These are phyloP conservation scores for Cladosporium sp. DNA, from an alignment of 2,329 filamentous ascomycete genomes.

Conservation along the genomic window DNA sequence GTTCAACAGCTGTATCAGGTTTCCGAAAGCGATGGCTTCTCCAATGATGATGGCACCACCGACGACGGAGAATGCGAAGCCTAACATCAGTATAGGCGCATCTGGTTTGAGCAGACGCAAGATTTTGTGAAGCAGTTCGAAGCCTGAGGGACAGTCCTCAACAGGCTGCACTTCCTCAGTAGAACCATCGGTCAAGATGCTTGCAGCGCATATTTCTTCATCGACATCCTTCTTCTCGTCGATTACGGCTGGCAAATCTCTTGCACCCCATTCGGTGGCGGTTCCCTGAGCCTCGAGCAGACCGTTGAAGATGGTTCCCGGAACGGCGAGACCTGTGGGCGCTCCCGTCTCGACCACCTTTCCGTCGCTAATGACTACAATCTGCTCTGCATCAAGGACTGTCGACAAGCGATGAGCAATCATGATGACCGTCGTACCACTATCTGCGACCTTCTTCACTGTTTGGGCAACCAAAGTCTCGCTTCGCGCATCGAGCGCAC, in stretches of 20 bases:
- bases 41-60: constrained; percentile 54
- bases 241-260: neutral
- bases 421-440: constrained; percentile 60
- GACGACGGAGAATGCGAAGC: constrained; percentile 41
- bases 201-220: constrained; percentile 1
- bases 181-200: neutral
- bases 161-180: neutral
- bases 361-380: constrained; percentile 69
- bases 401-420: constrained; percentile 75
- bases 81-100: constrained; percentile 36
- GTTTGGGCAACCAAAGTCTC: constrained; percentile 42
- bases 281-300: constrained; percentile 23
- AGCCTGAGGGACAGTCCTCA: constrained; percentile 2
- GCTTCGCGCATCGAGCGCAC: constrained; percentile 42
- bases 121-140: constrained; percentile 5
- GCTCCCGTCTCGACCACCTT: constrained; percentile 59
- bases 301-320: constrained; percentile 24
- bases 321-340: constrained; percentile 53
- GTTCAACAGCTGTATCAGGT: constrained; percentile 49
- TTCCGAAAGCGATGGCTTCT: constrained; percentile 55
- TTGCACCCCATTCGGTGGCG: neutral
- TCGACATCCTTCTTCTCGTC: constrained; percentile 1
- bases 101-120: constrained; percentile 31
- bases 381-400: constrained; percentile 73
- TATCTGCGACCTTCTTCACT: constrained; percentile 37